A percentile compares a stretch with the other conserved stretches of the same genome.
phyloP scores from a whole-genome alignment of 192 early-diverging fungal species.

The Backusella sp. region DNA sequence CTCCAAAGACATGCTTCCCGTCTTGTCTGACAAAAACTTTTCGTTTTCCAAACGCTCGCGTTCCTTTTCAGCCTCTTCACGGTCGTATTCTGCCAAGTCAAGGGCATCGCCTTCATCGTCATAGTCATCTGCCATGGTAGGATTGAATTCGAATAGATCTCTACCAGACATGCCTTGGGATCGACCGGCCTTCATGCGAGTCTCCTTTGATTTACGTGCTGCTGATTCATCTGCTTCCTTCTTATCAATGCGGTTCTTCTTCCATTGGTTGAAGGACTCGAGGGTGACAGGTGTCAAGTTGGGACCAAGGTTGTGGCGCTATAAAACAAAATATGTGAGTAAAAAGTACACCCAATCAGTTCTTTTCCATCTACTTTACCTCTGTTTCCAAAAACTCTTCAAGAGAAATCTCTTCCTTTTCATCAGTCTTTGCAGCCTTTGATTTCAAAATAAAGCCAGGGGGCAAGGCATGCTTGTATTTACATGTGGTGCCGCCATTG shows the following conservation, averaged over 20 bases:
- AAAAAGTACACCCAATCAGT: neutral
- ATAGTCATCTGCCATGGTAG: slow-evolving; percentile 68
- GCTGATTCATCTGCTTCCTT: slow-evolving; percentile 65
- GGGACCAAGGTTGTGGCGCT: slow-evolving; percentile 91
- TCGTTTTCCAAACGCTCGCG: slow-evolving; percentile 28
- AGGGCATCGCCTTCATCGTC: slow-evolving; percentile 82
- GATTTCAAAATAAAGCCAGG: slow-evolving; percentile 94
- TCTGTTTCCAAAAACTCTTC: slow-evolving; percentile 98
- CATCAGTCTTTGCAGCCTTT: slow-evolving; percentile 81
- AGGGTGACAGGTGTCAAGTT: slow-evolving; percentile 94
- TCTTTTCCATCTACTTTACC: slow-evolving; percentile 41
- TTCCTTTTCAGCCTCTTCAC: slow-evolving; percentile 59
- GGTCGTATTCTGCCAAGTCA: slow-evolving; percentile 73
- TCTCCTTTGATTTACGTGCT: slow-evolving; percentile 78
- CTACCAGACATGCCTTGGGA: slow-evolving; percentile 93
- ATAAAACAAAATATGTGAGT: neutral
- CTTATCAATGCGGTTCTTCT: slow-evolving; percentile 76
- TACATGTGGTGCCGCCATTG: slow-evolving; percentile 90
- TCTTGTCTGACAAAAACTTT: slow-evolving; percentile 1
- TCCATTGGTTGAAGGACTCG: slow-evolving; percentile 93
- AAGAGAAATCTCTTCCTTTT: slow-evolving; percentile 84
- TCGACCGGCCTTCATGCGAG: slow-evolving; percentile 82
- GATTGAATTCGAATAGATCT: slow-evolving; percentile 98
- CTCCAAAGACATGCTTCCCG: neutral
- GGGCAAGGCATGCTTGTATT: slow-evolving; percentile 95